Evolutionary conservation across 2,329 filamentous ascomycete genomes (phyloP), one percentile per base, ranked within the genome.

Genomic region (Cryphonectria nitschkei): DNA sequence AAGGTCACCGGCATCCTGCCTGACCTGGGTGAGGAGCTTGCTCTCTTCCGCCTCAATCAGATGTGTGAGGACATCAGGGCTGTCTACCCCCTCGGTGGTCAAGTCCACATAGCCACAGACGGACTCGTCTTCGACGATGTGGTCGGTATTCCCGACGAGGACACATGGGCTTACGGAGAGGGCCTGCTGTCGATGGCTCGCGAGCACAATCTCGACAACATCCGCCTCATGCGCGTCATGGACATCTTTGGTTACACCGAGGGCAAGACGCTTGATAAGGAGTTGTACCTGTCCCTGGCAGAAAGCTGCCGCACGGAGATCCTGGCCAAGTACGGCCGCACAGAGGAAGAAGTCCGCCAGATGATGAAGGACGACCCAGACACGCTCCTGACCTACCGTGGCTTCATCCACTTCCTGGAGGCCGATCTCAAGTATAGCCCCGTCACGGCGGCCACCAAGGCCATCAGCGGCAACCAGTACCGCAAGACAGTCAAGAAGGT

Each of bases 1-100:
- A 81, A 81, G 70, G 78, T 80, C 7, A 68, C 79, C 22, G 78
- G 82, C 2, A 72, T 70, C 0, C 73, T 83, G 3, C 82, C 82
- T 0, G 82, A 84, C 63, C 76, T 81, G n/a, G 82, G 29, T 34
- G 58, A 62, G 58, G 58, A 62, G n/a, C 29, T 62, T 7, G 58
- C 58, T 2, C 58, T 62, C 58, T 62, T 19, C 22, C 58, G 58
- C 7, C 32, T 62, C 8, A 62, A 62, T 8, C 29, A 37, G 26
- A 34, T 62, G 22, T 62, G 58, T 39, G 58, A 62, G 32, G 32
- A 37, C 58, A 62, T 62, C 32, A 37, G 22, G 29, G 16, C 26
- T 11, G 13, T 62, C 58, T 62, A 62, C 34, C 58, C 29, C 7
- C 58, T 37, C 2, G 58, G 58, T 1, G 58, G 29, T 3, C 32